Evolutionary conservation across 177 flowering plant species (phyloP).

Genomic region (Vitis hybrid): DNA sequence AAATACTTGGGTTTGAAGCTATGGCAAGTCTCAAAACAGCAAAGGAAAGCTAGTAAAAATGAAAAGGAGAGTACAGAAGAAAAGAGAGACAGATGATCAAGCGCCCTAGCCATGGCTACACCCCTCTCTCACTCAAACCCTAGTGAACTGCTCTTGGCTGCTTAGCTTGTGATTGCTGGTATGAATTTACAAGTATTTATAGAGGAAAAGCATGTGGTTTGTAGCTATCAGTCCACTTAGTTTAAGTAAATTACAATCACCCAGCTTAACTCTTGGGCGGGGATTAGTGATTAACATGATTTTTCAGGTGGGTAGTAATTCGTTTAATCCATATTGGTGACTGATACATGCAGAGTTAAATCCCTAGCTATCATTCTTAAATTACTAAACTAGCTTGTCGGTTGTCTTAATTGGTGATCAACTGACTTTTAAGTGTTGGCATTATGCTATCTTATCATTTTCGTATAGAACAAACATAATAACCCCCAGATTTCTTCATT

Average conservation of each 20-base stretch:
- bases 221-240: neutral
- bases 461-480: too few species aligned
- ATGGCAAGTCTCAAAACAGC: slow-evolving; percentile 14
- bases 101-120: slow-evolving; percentile 7
- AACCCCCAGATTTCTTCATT: too few species aligned
- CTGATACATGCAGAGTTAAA: too few species aligned
- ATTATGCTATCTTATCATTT: too few species aligned
- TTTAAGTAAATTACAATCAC: neutral
- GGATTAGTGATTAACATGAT: neutral
- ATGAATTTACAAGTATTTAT: slow-evolving; percentile 4
- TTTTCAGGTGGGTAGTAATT: too few species aligned
- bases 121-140: neutral
- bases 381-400: too few species aligned
- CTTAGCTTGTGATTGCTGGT: neutral
- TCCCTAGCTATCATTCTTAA: too few species aligned
- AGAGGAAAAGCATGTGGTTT: slow-evolving; percentile 6
- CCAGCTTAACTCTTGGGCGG: neutral
- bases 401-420: too few species aligned
- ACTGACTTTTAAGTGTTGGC: too few species aligned
- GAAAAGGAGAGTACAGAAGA: neutral
- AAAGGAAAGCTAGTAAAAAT: slow-evolving; percentile 5
- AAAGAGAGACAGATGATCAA: neutral
- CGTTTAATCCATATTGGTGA: too few species aligned
- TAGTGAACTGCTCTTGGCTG: neutral
- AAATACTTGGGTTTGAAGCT: slow-evolving; percentile 17